phyloP scores from a whole-genome alignment of 169 alveolate genomes.

The Plasmodium vivax region DNA sequence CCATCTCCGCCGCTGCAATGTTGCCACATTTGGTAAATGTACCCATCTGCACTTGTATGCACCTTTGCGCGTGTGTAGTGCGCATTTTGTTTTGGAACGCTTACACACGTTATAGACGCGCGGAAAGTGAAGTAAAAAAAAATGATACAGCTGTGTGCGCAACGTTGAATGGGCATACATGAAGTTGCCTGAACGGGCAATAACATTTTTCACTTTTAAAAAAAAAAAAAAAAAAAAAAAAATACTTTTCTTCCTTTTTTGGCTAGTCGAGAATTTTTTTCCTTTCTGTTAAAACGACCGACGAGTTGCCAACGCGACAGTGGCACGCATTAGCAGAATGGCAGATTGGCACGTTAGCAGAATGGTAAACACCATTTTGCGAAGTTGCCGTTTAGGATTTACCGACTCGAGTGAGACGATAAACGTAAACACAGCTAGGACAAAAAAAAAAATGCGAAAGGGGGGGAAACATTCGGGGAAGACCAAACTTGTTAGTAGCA shows the following conservation, averaged over 20 bases:
- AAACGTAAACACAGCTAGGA: neutral
- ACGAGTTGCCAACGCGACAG: constrained; percentile 1
- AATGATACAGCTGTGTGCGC: neutral
- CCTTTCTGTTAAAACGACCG: neutral
- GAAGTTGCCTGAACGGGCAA: neutral
- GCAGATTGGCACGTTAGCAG: neutral
- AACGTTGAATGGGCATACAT: neutral
- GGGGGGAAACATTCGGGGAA: neutral
- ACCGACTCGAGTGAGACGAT: neutral
- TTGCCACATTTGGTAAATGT: neutral
- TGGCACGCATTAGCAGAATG: neutral
- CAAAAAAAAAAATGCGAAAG: neutral
- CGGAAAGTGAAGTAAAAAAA: neutral
- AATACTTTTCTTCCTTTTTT: neutral
- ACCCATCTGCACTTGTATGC: constrained; percentile 55
- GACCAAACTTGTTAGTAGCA: neutral
- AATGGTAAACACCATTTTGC: neutral
- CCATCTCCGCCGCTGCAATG: neutral
- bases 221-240: neutral
- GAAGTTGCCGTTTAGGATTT: neutral
- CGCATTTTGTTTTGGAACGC: neutral
- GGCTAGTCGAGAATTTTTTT: neutral
- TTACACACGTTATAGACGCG: neutral
- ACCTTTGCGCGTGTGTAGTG: neutral
- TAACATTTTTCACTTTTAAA: neutral